Evolutionary conservation across 495 filamentous ascomycete species (phyloP), one percentile per base, ranked within the genome.

Genomic region (Penicillium desertorum): DNA sequence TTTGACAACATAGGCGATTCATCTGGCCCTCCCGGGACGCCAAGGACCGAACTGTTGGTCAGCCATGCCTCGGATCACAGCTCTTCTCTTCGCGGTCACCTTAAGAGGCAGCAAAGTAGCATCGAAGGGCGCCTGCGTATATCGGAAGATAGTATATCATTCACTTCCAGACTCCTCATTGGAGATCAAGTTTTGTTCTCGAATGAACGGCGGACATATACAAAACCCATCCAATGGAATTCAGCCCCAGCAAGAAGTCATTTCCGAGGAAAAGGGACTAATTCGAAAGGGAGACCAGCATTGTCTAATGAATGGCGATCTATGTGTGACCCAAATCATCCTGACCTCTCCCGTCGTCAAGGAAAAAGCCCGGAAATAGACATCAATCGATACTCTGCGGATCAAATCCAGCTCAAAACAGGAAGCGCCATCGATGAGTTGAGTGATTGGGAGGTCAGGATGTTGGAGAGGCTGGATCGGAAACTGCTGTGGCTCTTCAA

Each of bases 1-100:
- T 22, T 56, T 16, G 23, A 58, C 23, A 54, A 60, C 27, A 46
- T 55, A 3, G 43, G 51, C 8, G 66, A 61, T 30, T 62, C 68
- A 12, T 61, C 62, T 23, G 71, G 65, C 1, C 75, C 75, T 12
- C 76, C 73, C 19, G 75, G 76, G 51, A 79, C 69, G 7, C 76
- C 76, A 3, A 46, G 60, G 8, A 64, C 68, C 0, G 65, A 69
- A 5, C 22, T 73, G 0, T 44, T 74, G 30, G 52, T 62, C 23
- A 76, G 68, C 48, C 41, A 64, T 42, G 51, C 58, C 2, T 67
- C 69, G 0, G 63, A 70, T 3, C 54, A 56, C 20, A 59, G 57
- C 36, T 30, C 53, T n/a, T 54, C 43, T 27, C 27, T 54, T 16
- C 16, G 45, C 16, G 19, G 36, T 34, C 22, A 25, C 19, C 30